Evolutionary conservation across 2,329 filamentous ascomycete genomes (phyloP).

Genomic region (Sporothrix humicola): DNA sequence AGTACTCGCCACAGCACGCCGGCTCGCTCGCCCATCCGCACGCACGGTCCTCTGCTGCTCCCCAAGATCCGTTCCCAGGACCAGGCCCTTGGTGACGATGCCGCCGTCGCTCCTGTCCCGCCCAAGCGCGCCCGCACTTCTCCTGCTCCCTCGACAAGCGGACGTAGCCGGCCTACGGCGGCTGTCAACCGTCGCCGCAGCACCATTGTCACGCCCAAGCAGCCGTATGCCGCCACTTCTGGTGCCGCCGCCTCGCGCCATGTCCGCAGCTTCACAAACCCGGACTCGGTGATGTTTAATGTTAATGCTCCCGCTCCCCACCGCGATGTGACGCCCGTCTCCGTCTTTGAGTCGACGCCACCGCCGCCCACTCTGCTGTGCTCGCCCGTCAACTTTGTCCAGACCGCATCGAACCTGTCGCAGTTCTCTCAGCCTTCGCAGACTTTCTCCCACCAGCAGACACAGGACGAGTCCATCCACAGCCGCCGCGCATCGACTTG

Average conservation of each 20-base stretch:
- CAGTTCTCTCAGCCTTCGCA: not conserved
- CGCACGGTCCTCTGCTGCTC: constrained; percentile 78
- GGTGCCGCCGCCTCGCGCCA: constrained; percentile 54
- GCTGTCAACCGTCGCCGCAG: constrained; percentile 12
- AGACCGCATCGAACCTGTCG: not conserved
- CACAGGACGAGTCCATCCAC: constrained; percentile 35
- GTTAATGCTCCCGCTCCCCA: not conserved
- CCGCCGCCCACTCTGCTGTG: constrained; percentile 64
- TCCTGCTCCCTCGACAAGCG: constrained; percentile 46
- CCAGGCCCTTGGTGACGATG: constrained; percentile 69
- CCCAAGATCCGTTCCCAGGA: constrained; percentile 88
- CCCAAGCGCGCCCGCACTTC: constrained; percentile 63
- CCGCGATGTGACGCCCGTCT: constrained; percentile 45
- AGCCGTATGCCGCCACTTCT: constrained; percentile 37
- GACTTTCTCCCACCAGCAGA: constrained; percentile 43
- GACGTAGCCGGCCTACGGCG: constrained; percentile 29
- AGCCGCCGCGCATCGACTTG: constrained; percentile 68
- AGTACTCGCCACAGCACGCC: constrained; percentile 73
- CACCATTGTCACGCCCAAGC: constrained; percentile 15
- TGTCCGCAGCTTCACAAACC: constrained; percentile 65
- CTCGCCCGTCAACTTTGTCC: constrained; percentile 66
- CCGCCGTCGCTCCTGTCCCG: constrained; percentile 48
- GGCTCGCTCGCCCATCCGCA: constrained; percentile 70
- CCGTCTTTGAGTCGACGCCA: constrained; percentile 40
- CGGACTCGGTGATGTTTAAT: constrained; percentile 54